Evolutionary conservation across 805 yeast species (phyloP), one percentile per base, ranked within the genome.

Genomic region (Candida michaelii): DNA sequence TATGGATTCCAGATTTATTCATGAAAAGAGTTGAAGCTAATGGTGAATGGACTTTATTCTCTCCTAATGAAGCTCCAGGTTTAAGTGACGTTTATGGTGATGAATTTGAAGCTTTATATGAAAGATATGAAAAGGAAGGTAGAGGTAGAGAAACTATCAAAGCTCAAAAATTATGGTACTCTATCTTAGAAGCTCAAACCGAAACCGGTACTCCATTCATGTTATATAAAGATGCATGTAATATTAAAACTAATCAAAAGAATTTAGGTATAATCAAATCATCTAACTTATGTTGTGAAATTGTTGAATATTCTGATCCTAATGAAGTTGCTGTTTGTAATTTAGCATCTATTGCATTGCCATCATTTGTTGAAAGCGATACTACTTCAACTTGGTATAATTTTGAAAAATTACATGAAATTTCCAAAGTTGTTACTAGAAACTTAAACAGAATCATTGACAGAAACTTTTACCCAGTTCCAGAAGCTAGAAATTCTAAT

Each of bases 121-220:
- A 70, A 52, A 66, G 53, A 44, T 78, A 78, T 59, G 83, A 78
- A 59, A 49, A 54, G 29, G 79, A 74, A 59, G 72, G 71, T 38
- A 70, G 74, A 50, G 80, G 78, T 40, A 68, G 71, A 55, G 54
- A 60, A 43, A 71, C 76, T 19, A 63, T 78, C 49, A 76, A 74
- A 61, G 83, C 83, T 16, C 83, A 78, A 56, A 77, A 77, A 59
- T 68, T 78, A 50, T 78, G 83, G 83, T 76, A 77, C 50, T 67
- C 80, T 27, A 75, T 78, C 39, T 67, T 78, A 57, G 82, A 77
- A 57, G 79, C 82, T 17, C 83, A 78, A 60, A 78, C 83, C 36
- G 83, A 78, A 62, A 78, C 83, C 25, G 83, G 83, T 57, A 77
- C 81, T 38, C 83, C 83, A 34, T 78, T 77, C 65, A 77, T 78